phyloP scores from a whole-genome alignment of 2,329 filamentous ascomycete species.

The Colletotrichum sp. region DNA sequence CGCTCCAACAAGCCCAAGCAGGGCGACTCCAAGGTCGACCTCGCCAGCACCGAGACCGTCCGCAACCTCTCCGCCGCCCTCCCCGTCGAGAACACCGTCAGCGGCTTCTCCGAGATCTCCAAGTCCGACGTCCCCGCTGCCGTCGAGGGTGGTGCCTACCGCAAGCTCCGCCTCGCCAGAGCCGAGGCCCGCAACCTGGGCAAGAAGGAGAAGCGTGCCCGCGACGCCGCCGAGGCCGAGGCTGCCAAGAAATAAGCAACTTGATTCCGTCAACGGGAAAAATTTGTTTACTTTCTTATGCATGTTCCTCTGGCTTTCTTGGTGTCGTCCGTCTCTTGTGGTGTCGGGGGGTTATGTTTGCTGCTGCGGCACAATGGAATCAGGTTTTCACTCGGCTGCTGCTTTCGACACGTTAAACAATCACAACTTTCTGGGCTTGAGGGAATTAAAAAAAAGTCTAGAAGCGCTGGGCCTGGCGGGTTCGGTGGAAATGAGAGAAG shows the following conservation, averaged over 20 bases:
- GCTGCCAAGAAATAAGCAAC: constrained; percentile 81
- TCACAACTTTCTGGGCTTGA: constrained; percentile 12
- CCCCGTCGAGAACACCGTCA: constrained; percentile 73
- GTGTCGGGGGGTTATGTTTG: constrained; percentile 17
- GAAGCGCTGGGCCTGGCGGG: constrained; percentile 18
- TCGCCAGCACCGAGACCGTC: constrained; percentile 67
- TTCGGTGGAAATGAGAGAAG: constrained; percentile 17
- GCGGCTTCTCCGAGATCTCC: constrained; percentile 75
- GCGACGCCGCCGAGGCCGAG: constrained; percentile 85
- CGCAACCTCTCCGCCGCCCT: constrained; percentile 63
- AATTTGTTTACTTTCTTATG: constrained; percentile 1
- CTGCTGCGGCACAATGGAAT: constrained; percentile 19
- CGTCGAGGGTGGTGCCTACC: constrained; percentile 84
- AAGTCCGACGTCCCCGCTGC: constrained; percentile 80
- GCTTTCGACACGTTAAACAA: constrained; percentile 21
- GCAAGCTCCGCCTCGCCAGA: constrained; percentile 82
- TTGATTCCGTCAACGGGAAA: neutral
- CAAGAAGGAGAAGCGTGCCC: constrained; percentile 89
- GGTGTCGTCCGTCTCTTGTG: constrained; percentile 17
- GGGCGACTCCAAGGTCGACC: constrained; percentile 87
- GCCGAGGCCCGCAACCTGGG: constrained; percentile 82
- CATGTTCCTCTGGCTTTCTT: neutral
- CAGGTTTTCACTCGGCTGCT: constrained; percentile 12
- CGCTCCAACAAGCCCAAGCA: constrained; percentile 93
- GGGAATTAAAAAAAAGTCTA: constrained; percentile 13